A percentile compares a stretch with the other conserved stretches of the same genome.
Evolutionary conservation across 495 filamentous ascomycete genomes (phyloP).

Genomic region (Neurospora cerealis): DNA sequence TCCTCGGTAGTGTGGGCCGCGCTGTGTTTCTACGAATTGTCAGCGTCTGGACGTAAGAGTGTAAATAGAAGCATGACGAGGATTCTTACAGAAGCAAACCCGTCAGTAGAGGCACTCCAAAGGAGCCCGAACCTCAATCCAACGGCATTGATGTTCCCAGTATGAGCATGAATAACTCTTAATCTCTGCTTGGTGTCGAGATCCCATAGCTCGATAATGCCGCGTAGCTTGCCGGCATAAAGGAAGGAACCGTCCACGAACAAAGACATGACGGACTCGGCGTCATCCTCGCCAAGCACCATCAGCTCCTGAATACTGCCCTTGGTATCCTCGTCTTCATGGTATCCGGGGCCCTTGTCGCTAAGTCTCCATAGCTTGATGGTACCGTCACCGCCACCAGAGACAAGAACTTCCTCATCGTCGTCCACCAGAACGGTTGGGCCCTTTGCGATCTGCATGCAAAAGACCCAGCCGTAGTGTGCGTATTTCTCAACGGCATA

Average conservation of each 20-base stretch:
- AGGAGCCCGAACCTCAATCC: constrained; percentile 73
- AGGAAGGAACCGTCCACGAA: constrained; percentile 79
- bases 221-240: constrained; percentile 79
- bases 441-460: constrained; percentile 73
- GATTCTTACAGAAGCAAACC: constrained; percentile 61
- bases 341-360: constrained; percentile 18
- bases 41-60: not conserved
- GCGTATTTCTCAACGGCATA: constrained; percentile 79
- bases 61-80: not conserved
- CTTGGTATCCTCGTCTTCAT: constrained; percentile 28
- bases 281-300: constrained; percentile 66
- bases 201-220: constrained; percentile 95
- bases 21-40: constrained; percentile 40
- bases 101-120: constrained; percentile 74
- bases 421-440: constrained; percentile 48
- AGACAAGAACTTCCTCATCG: constrained; percentile 71
- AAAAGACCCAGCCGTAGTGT: constrained; percentile 91
- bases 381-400: constrained; percentile 85
- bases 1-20: constrained; percentile 46
- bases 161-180: constrained; percentile 67
- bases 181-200: constrained; percentile 88
- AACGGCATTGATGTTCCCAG: constrained; percentile 76
- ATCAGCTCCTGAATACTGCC: constrained; percentile 50
- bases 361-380: constrained; percentile 83
- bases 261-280: constrained; percentile 71